Conservation (phyloP, 2,329 filamentous ascomycete genomes). For the Cercospora citrullina region DNA sequence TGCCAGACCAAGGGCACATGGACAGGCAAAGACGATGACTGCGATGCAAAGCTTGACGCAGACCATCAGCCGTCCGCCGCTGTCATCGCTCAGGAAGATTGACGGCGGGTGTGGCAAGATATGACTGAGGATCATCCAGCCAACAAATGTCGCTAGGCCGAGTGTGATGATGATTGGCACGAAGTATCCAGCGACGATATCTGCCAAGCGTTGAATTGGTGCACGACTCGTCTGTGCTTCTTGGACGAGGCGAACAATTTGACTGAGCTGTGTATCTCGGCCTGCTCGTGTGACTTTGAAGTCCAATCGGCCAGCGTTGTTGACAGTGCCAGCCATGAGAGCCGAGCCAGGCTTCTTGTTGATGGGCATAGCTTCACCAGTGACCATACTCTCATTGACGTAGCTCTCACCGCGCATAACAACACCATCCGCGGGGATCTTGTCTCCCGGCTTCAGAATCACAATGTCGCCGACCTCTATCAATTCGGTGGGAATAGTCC, state of each 20-base stretch:
- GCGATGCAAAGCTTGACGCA: slow-evolving; percentile 97
- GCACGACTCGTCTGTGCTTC: slow-evolving; percentile 93
- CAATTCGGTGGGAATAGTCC: slow-evolving; percentile 86
- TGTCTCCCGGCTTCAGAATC: slow-evolving; percentile 89
- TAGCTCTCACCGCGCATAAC: slow-evolving; percentile 89
- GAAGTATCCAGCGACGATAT: slow-evolving; percentile 89
- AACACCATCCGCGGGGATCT: slow-evolving; percentile 88
- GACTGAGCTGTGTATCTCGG: slow-evolving; percentile 92
- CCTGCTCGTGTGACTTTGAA: slow-evolving; percentile 90
- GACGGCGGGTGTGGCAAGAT: slow-evolving; percentile 78
- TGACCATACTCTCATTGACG: slow-evolving; percentile 97
- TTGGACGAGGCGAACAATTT: slow-evolving; percentile 98
- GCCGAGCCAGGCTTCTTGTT: slow-evolving; percentile 78
- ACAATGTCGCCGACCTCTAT: slow-evolving; percentile 93
- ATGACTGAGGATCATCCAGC: slow-evolving; percentile 95
- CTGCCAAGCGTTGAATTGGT: slow-evolving; percentile 90
- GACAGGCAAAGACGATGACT: slow-evolving; percentile 96
- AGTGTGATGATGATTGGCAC: slow-evolving; percentile 85
- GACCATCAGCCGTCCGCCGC: slow-evolving; percentile 91
- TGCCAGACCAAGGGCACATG: slow-evolving; percentile 91
- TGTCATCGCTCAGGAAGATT: slow-evolving; percentile 77
- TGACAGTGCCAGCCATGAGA: slow-evolving; percentile 92
- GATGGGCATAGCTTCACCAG: slow-evolving; percentile 93
- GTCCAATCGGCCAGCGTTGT: slow-evolving; percentile 86
- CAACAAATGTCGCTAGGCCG: slow-evolving; percentile 79